These are phyloP conservation scores for Arachis monticola DNA, from an alignment of 331 rosid genomes.

Conservation along the genomic window DNA sequence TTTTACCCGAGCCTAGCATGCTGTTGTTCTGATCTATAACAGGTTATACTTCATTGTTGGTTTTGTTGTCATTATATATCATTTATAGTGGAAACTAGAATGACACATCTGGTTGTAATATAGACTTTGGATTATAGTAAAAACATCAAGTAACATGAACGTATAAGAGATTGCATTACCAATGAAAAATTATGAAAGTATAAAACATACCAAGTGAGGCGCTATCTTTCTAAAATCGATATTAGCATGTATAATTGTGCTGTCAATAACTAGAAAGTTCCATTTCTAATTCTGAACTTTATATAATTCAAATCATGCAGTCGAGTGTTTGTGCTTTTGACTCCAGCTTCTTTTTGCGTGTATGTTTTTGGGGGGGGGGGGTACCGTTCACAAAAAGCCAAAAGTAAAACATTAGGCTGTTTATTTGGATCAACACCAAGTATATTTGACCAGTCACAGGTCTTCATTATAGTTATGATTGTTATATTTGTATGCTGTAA, in stretches of 20 bases:
- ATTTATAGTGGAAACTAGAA: background rate
- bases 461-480: background rate
- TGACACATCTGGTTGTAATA: background rate
- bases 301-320: background rate
- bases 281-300: background rate
- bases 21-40: slow-evolving; percentile 1
- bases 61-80: background rate
- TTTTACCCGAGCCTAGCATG: background rate
- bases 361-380: no score
- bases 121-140: background rate
- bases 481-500: background rate
- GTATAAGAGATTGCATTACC: background rate
- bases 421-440: background rate
- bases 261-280: background rate
- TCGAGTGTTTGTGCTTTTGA: background rate
- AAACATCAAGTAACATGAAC: background rate
- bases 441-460: background rate
- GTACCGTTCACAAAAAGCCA: background rate
- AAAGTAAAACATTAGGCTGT: background rate
- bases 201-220: background rate
- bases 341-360: background rate
- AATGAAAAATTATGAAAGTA: no score
- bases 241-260: background rate
- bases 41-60: background rate
- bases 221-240: background rate